phyloP scores from a whole-genome alignment of 1,284 basidiomycete species.

The Gomphus sp. region DNA sequence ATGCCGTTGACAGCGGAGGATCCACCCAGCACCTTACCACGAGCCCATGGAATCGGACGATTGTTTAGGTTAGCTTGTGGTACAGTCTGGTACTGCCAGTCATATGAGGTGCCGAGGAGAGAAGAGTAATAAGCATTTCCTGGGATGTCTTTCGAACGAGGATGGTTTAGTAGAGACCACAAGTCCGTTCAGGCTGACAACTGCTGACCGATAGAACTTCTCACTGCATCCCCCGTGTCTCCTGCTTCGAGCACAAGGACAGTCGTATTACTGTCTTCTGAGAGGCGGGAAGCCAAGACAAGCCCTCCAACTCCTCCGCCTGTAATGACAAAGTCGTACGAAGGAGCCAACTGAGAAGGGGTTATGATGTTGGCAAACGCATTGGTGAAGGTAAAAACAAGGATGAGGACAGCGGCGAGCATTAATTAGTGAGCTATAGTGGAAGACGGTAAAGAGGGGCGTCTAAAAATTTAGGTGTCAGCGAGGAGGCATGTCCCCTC shows the following conservation, averaged over 20 bases:
- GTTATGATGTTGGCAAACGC: slow-evolving; percentile 9
- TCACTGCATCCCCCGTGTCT: slow-evolving; percentile 42
- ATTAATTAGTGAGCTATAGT: neutral
- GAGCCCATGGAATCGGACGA: slow-evolving; percentile 40
- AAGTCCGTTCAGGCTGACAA: neutral
- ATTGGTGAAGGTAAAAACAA: neutral
- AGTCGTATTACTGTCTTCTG: slow-evolving; percentile 56
- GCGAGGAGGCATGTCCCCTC: too few relatives aligned
- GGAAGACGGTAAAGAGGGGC: neutral
- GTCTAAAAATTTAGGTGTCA: neutral
- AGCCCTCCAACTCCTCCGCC: slow-evolving; percentile 70
- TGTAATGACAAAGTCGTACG: slow-evolving; percentile 50
- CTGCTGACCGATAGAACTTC: slow-evolving; percentile 27
- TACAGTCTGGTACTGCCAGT: slow-evolving; percentile 55
- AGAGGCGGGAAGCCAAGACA: slow-evolving; percentile 61
- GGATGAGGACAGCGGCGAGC: neutral
- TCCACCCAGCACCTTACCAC: slow-evolving; percentile 65
- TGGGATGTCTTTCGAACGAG: slow-evolving; percentile 32
- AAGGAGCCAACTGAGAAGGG: slow-evolving; percentile 21
- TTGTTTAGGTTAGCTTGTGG: slow-evolving; percentile 35
- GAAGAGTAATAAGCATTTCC: slow-evolving; percentile 41
- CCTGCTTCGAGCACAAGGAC: slow-evolving; percentile 72
- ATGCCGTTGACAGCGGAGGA: slow-evolving; percentile 65
- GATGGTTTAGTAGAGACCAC: neutral
- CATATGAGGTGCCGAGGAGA: slow-evolving; percentile 41